Evolutionary conservation across 2,329 filamentous ascomycete genomes (phyloP).

Genomic region (Tolypocladium ophioglossoides): DNA sequence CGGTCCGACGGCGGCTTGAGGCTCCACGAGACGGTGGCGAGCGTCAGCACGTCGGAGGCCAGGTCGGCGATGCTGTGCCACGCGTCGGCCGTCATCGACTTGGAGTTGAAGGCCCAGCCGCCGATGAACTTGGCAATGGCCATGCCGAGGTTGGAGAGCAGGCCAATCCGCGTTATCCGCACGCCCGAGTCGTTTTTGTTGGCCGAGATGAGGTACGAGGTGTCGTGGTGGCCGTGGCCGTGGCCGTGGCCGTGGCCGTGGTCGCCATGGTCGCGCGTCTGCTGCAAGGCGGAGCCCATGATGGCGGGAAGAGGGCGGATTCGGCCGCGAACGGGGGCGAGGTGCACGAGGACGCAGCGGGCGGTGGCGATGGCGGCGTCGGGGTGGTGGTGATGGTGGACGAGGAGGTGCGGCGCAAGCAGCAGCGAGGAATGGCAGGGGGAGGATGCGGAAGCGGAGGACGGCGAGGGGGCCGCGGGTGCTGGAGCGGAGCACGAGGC

Average conservation of each 20-base stretch:
- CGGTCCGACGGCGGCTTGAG: slow-evolving; percentile 70
- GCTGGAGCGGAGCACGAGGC: background rate
- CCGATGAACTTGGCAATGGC: slow-evolving; percentile 86
- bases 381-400: background rate
- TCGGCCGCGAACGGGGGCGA: slow-evolving; percentile 10
- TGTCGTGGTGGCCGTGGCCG: slow-evolving; percentile 60
- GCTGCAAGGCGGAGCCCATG: slow-evolving; percentile 19
- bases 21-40: slow-evolving; percentile 91
- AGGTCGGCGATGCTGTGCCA: slow-evolving; percentile 94
- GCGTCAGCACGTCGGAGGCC: slow-evolving; percentile 86
- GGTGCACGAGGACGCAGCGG: slow-evolving; percentile 8
- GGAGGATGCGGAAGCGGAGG: slow-evolving; percentile 1
- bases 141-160: slow-evolving; percentile 84
- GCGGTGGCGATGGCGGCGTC: slow-evolving; percentile 1
- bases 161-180: slow-evolving; percentile 46
- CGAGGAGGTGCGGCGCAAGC: background rate
- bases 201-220: slow-evolving; percentile 75
- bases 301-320: slow-evolving; percentile 11
- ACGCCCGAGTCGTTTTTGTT: slow-evolving; percentile 64
- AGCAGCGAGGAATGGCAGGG: slow-evolving; percentile 1
- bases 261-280: slow-evolving; percentile 20
- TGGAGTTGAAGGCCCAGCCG: slow-evolving; percentile 89
- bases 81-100: slow-evolving; percentile 85
- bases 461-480: background rate
- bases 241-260: slow-evolving; percentile 35